Conservation (phyloP, 176 grass and related monocot species). For the Thinopyrum elongatum region DNA sequence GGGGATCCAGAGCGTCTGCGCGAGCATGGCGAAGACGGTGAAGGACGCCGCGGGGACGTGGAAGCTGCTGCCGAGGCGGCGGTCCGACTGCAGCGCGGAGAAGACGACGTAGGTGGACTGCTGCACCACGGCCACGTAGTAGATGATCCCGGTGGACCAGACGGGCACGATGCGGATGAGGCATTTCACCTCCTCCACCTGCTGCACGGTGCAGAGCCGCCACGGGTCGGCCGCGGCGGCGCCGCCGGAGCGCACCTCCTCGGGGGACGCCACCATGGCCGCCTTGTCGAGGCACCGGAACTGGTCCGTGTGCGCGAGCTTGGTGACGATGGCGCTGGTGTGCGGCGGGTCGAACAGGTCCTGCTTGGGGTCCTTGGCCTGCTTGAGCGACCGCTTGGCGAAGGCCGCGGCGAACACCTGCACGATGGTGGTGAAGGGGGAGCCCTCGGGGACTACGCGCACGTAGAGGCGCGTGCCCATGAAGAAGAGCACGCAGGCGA, state of each 20-base stretch:
- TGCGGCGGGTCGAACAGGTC: constrained; percentile 86
- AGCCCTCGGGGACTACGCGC: constrained; percentile 59
- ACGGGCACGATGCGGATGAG: constrained; percentile 74
- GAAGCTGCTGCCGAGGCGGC: constrained; percentile 60
- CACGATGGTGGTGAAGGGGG: constrained; percentile 83
- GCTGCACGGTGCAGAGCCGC: constrained; percentile 81
- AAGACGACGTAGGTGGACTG: constrained; percentile 87
- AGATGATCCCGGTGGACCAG: constrained; percentile 87
- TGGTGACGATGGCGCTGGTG: constrained; percentile 55
- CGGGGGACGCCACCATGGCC: constrained; percentile 44
- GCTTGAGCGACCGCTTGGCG: constrained; percentile 57
- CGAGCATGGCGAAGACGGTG: constrained; percentile 84
- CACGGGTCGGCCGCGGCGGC: constrained; percentile 41
- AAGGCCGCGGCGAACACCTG: constrained; percentile 52
- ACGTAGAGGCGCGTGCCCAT: constrained; percentile 77
- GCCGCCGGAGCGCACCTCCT: constrained; percentile 47
- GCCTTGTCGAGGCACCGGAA: constrained; percentile 90
- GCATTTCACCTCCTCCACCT: constrained; percentile 94
- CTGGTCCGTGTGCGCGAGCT: constrained; percentile 79
- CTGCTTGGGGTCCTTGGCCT: constrained; percentile 74
- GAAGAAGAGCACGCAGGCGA: constrained; percentile 87
- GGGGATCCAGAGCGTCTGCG: constrained; percentile 86
- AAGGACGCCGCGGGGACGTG: constrained; percentile 87
- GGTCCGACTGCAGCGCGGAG: constrained; percentile 82
- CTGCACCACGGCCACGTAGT: constrained; percentile 87